Evolutionary conservation across 441 rosid species (phyloP).

Genomic region (Eutrema salsugineum): DNA sequence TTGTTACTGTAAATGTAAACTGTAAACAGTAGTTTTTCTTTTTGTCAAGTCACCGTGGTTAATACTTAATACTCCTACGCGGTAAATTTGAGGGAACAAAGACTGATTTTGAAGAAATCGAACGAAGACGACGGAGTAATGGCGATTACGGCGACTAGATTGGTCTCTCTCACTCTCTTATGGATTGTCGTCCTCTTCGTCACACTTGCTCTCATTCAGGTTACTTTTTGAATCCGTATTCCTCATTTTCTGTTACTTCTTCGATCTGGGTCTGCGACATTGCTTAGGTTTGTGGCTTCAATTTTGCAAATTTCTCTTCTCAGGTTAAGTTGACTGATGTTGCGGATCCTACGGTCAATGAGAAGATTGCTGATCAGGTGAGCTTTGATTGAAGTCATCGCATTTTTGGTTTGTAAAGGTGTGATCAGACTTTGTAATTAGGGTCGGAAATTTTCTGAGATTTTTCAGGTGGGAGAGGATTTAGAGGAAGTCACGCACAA

Average conservation of each 20-base stretch:
- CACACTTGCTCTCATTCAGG: slow-evolving; percentile 77
- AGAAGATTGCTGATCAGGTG: slow-evolving; percentile 41
- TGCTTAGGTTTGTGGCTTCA: not conserved
- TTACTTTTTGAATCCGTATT: not conserved
- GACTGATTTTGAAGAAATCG: not conserved
- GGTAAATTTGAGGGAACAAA: not conserved
- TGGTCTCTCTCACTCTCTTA: slow-evolving; percentile 47
- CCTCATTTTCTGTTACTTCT: not conserved
- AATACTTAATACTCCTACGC: too few species aligned
- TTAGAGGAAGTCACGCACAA: slow-evolving; percentile 63
- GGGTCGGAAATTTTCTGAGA: not conserved
- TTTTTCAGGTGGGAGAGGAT: slow-evolving; percentile 38
- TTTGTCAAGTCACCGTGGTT: too few species aligned
- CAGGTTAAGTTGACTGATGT: slow-evolving; percentile 57
- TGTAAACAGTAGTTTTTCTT: too few species aligned
- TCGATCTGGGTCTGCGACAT: slow-evolving; percentile 10
- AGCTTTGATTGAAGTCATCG: not conserved
- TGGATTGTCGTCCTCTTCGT: slow-evolving; percentile 70
- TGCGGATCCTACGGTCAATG: slow-evolving; percentile 35
- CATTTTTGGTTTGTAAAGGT: not conserved
- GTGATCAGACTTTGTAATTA: not conserved
- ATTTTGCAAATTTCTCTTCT: not conserved
- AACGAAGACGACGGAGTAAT: slow-evolving; percentile 19
- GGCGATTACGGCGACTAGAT: slow-evolving; percentile 47
- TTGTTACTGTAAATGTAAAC: too few species aligned